Evolutionary conservation across 805 yeast species (phyloP).

Genomic region (Candida piceae): DNA sequence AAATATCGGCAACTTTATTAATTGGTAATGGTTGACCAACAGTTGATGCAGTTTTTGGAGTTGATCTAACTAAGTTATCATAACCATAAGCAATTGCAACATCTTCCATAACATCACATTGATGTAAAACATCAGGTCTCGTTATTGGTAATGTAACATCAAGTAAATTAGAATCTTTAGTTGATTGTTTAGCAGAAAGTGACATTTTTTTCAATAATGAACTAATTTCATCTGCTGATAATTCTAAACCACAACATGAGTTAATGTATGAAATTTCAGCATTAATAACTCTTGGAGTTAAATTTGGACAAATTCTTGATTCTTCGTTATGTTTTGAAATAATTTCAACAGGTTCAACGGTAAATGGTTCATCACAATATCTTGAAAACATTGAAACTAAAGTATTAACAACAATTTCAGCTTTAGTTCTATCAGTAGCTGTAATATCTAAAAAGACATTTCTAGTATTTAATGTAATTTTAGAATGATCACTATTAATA

Average conservation of each 20-base stretch:
- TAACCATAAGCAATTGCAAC: conserved; percentile 96
- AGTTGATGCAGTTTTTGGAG: conserved; percentile 71
- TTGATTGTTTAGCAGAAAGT: conserved; percentile 53
- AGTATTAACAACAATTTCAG: conserved; percentile 87
- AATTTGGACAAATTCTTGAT: conserved; percentile 70
- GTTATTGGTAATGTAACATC: conserved; percentile 84
- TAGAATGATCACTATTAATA: conserved; percentile 87
- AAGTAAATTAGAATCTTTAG: conserved; percentile 42
- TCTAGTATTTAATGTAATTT: conserved; percentile 76
- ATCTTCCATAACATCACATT: conserved; percentile 98
- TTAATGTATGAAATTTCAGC: conserved; percentile 85
- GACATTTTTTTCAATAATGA: conserved; percentile 76
- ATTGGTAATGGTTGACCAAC: conserved; percentile 87
- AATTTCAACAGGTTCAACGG: conserved; percentile 85
- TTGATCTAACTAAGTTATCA: conserved; percentile 76
- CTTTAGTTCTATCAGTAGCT: conserved; percentile 92
- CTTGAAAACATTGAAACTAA: conserved; percentile 93
- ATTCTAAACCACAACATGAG: conserved; percentile 83
- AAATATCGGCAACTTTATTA: conserved; percentile 85
- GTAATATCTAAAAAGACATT: conserved; percentile 92
- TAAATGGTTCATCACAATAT: conserved; percentile 76
- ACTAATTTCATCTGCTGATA: conserved; percentile 62
- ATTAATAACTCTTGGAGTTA: conserved; percentile 59
- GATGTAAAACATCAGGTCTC: conserved; percentile 92
- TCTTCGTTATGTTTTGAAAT: conserved; percentile 76